Evolutionary conservation across 306 rosid genomes (phyloP).

Genomic region (Trifolium subterraneum): DNA sequence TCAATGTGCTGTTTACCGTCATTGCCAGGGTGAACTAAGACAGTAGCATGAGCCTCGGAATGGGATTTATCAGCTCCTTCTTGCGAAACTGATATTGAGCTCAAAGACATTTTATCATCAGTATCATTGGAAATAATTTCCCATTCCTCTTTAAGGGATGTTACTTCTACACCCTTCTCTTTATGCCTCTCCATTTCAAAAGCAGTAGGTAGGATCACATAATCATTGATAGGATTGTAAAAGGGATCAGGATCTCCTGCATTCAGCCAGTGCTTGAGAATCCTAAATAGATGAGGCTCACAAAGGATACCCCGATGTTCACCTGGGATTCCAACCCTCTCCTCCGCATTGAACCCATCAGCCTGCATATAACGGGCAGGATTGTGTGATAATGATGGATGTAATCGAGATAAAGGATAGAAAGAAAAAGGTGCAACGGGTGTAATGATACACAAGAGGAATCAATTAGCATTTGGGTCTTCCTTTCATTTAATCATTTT

Average conservation of each 20-base stretch:
- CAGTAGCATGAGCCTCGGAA: conserved; percentile 62
- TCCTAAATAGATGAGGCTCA: conserved; percentile 84
- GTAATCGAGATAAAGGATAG: not conserved
- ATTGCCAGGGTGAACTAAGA: conserved; percentile 59
- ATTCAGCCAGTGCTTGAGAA: conserved; percentile 89
- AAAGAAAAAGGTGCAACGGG: not conserved
- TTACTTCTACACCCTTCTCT: conserved; percentile 69
- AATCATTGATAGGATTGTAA: conserved; percentile 92
- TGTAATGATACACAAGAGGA: not conserved
- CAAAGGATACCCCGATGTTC: conserved; percentile 88
- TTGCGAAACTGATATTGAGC: conserved; percentile 58
- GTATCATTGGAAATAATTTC: conserved; percentile 67
- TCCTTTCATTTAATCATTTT: not conserved
- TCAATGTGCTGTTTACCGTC: conserved; percentile 75
- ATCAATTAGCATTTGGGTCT: conserved; percentile 8
- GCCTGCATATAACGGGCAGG: conserved; percentile 59
- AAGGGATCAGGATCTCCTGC: conserved; percentile 89
- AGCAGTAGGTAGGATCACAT: conserved; percentile 83
- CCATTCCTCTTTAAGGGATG: conserved; percentile 95
- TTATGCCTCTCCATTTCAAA: conserved; percentile 69
- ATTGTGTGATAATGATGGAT: conserved; percentile 2
- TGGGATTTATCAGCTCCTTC: conserved; percentile 54
- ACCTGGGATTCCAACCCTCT: conserved; percentile 90
- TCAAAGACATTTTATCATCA: conserved; percentile 49
- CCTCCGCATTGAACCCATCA: conserved; percentile 89